phyloP scores from a whole-genome alignment of 345 rosid species.

The Microthlaspi erraticum region DNA sequence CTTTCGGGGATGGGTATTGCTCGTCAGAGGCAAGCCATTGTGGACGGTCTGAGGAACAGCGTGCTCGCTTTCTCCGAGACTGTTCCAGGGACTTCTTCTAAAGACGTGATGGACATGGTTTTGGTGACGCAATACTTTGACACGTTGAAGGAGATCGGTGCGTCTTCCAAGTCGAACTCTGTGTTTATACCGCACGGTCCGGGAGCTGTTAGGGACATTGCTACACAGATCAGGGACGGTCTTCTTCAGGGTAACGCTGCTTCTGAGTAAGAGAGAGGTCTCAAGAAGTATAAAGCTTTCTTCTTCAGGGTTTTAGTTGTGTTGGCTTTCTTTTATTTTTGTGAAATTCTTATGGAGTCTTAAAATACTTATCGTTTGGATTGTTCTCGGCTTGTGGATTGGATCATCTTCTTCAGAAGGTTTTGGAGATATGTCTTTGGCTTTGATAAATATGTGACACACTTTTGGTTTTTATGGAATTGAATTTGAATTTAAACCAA shows the following conservation, averaged over 20 bases:
- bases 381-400: slow-evolving; percentile 4
- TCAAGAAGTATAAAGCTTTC: slow-evolving; percentile 26
- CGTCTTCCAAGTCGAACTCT: slow-evolving; percentile 62
- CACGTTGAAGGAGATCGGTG: slow-evolving; percentile 77
- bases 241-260: slow-evolving; percentile 63
- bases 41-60: slow-evolving; percentile 70
- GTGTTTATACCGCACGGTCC: slow-evolving; percentile 83
- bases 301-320: slow-evolving; percentile 28
- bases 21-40: slow-evolving; percentile 72
- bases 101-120: slow-evolving; percentile 85
- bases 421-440: neutral
- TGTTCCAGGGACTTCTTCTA: slow-evolving; percentile 74
- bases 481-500: too few relatives aligned
- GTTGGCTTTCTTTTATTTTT: slow-evolving; percentile 7
- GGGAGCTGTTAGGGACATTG: slow-evolving; percentile 68
- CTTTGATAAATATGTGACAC: slow-evolving; percentile 21
- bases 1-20: slow-evolving; percentile 68
- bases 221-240: slow-evolving; percentile 74
- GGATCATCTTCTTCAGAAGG: neutral
- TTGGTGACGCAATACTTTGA: slow-evolving; percentile 78
- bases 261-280: slow-evolving; percentile 9
- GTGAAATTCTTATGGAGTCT: slow-evolving; percentile 3
- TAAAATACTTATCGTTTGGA: neutral
- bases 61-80: slow-evolving; percentile 66
- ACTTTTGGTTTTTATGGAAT: neutral